These are phyloP conservation scores for Nothophaeocryptopus gaeumannii DNA, from an alignment of 2,329 filamentous ascomycete species.

Conservation along the genomic window DNA sequence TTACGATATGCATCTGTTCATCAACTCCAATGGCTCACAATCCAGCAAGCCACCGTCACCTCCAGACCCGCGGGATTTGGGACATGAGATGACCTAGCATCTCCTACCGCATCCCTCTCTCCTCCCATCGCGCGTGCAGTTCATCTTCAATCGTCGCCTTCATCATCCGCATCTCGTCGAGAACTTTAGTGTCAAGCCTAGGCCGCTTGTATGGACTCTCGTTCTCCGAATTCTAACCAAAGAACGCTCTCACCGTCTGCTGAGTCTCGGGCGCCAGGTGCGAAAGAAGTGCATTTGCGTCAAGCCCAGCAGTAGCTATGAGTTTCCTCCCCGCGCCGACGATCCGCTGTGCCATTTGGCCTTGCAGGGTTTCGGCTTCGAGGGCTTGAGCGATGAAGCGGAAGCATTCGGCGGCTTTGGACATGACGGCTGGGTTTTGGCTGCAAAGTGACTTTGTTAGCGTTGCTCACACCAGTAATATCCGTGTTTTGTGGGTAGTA, in stretches of 20 bases:
- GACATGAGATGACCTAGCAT: too few relatives aligned
- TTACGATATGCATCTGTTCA: too few relatives aligned
- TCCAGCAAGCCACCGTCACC: too few relatives aligned
- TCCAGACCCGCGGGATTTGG: too few relatives aligned
- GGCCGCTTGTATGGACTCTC: too few relatives aligned
- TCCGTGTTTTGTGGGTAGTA: too few relatives aligned
- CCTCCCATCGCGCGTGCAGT: too few relatives aligned
- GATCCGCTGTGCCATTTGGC: conserved; percentile 74
- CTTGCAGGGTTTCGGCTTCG: conserved; percentile 84
- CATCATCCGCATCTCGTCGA: too few relatives aligned
- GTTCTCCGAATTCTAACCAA: conserved; percentile 27
- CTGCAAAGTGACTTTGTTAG: conserved; percentile 48
- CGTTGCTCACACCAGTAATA: conserved; percentile 5
- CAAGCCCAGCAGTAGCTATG: conserved; percentile 68
- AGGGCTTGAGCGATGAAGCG: conserved; percentile 82
- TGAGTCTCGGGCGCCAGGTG: conserved; percentile 78
- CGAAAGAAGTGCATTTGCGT: conserved; percentile 71
- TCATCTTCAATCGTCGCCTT: too few relatives aligned
- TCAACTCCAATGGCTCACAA: too few relatives aligned
- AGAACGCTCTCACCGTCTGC: conserved; percentile 49
- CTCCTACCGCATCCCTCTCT: too few relatives aligned
- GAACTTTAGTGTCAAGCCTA: too few relatives aligned
- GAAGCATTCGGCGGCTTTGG: conserved; percentile 78
- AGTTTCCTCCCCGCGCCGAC: conserved; percentile 75
- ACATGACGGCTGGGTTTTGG: conserved; percentile 77